Base-by-base conservation (phyloP, 331 rosid species). In the Acacia concinna region DNA sequence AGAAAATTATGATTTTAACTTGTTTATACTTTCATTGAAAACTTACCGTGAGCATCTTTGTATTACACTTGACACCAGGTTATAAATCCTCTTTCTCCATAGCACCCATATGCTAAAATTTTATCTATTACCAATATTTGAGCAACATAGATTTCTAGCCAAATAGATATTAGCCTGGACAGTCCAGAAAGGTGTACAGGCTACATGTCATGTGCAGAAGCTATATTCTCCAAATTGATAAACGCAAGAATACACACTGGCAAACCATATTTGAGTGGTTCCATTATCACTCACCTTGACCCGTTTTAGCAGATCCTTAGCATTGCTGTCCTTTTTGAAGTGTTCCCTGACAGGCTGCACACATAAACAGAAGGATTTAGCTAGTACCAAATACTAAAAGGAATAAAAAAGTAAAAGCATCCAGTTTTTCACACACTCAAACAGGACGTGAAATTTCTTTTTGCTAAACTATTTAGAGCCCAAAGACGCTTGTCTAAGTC, bases 321-420 rank as follows among this genome's bases (percentile, higher is more conserved):
- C 98, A 54, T 85, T 71, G 77, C 76, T 86, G 81, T 95, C 97
- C 17, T 62, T 88, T 81, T 40, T 91, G 73, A 93, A 93, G 80
- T 93, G 98, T 46, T 86, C 86, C 67, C 97, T 87, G 38, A 92
- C 97, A 32, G 98, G 98, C 98, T 94, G 89, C 86, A 85, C 23
- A 68, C 18, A 43, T 23, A 38, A 73, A 75, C 23, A 62, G 37
- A 73, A 73, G 30, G 32, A 52, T 78, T 54, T 31, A 77, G 77
- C 21, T 23, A 32, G 13, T 41, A 51, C 37, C 15, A 81, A 21
- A 47, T 75, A 30, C 73, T 52, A 49, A 34, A 73, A 30, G 31
- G 44, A 40, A n/a, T n/a, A 71, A 37, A 10, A 71, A 40, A 56
- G 63, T 15, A 56, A 71, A 30, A 71, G 21, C 30, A 31, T 31